Evolutionary conservation across 306 rosid species (phyloP).

Genomic region (Arachis stenosperma): DNA sequence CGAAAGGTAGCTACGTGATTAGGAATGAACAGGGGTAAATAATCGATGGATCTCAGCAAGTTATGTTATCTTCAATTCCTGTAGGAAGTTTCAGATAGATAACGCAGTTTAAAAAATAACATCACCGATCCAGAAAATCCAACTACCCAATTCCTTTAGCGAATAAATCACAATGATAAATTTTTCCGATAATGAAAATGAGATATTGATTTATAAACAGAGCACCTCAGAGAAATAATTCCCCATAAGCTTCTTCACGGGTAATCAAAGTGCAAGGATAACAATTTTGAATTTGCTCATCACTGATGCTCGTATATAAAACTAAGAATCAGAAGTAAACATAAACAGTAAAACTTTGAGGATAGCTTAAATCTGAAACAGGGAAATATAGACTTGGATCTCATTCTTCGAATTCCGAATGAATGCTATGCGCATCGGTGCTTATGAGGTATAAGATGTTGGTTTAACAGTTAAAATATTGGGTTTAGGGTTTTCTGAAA

Average conservation of each 20-base stretch:
- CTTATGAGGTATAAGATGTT: background rate
- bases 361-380: background rate
- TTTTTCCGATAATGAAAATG: background rate
- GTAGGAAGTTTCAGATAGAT: slow-evolving; percentile 51
- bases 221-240: slow-evolving; percentile 65
- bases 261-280: slow-evolving; percentile 83
- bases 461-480: background rate
- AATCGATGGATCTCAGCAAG: slow-evolving; percentile 40
- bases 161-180: no score
- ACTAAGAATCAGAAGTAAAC: background rate
- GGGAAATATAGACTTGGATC: background rate
- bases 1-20: background rate
- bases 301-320: slow-evolving; percentile 41
- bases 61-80: slow-evolving; percentile 44
- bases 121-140: slow-evolving; percentile 53
- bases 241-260: slow-evolving; percentile 77
- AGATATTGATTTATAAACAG: background rate
- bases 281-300: slow-evolving; percentile 42
- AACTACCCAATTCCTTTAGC: background rate
- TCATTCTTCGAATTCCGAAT: background rate
- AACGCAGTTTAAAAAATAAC: slow-evolving; percentile 59
- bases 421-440: background rate
- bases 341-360: background rate
- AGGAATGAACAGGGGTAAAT: background rate
- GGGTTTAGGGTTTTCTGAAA: background rate